Evolutionary conservation across 148 eudicot species (phyloP).

Genomic region (Nyssa sinensis): DNA sequence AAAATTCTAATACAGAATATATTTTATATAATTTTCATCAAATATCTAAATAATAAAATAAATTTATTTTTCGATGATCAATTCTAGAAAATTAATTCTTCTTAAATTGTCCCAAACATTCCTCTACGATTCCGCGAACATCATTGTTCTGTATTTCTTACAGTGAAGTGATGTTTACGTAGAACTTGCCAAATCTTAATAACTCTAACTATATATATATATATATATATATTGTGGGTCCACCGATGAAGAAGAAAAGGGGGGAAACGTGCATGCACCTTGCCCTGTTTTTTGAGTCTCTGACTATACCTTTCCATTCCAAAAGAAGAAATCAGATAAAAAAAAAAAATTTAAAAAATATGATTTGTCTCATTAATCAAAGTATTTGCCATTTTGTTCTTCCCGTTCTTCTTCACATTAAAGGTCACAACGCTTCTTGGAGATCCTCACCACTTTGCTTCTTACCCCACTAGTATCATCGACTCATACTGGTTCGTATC

Average conservation of each 20-base stretch:
- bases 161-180: no score
- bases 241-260: not conserved
- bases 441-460: not conserved
- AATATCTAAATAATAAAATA: no score
- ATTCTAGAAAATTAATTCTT: no score
- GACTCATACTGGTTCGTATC: conserved; percentile 5
- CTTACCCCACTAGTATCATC: no score
- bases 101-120: no score
- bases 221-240: not conserved
- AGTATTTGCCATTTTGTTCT: not conserved
- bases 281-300: conserved; percentile 15
- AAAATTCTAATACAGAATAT: no score
- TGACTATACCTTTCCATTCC: not conserved
- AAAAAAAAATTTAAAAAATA: not conserved
- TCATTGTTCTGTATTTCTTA: no score
- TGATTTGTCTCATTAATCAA: not conserved
- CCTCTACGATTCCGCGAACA: no score
- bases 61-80: no score
- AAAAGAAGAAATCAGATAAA: not conserved
- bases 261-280: conserved; percentile 30
- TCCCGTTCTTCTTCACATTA: not conserved
- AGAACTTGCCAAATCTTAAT: no score
- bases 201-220: no score
- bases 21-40: no score
- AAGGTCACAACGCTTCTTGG: not conserved